Conservation (phyloP, 495 filamentous ascomycete genomes). For the Penicillium antarcticum region DNA sequence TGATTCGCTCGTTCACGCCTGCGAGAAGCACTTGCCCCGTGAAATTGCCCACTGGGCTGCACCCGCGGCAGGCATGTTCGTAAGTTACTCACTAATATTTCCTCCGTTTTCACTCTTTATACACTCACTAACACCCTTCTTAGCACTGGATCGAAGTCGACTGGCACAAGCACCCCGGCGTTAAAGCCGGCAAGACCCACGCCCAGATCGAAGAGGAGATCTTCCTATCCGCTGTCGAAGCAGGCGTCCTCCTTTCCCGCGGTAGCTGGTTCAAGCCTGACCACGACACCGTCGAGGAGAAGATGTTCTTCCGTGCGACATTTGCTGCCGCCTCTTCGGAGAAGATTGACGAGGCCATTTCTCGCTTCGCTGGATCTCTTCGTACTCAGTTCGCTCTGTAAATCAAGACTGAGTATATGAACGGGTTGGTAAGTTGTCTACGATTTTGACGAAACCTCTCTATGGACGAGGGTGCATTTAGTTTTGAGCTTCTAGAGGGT, state of each 20-base stretch:
- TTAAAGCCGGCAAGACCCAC: conserved; percentile 51
- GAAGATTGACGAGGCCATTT: conserved; percentile 75
- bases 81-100: conserved; percentile 42
- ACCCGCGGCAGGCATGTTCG: conserved; percentile 95
- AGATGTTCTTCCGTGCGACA: conserved; percentile 81
- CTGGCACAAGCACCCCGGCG: conserved; percentile 65
- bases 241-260: conserved; percentile 70
- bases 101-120: not conserved
- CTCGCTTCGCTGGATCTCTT: conserved; percentile 69
- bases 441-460: conserved; percentile 4
- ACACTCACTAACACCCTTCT: conserved; percentile 11
- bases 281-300: conserved; percentile 39
- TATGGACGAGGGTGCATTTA: not conserved
- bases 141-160: conserved; percentile 84
- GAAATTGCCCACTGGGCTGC: conserved; percentile 80
- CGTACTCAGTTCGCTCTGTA: conserved; percentile 56
- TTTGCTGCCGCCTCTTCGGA: conserved; percentile 76
- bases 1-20: conserved; percentile 75
- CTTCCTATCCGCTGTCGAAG: conserved; percentile 66
- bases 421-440: not conserved
- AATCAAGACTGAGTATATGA: not conserved
- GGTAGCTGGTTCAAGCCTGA: conserved; percentile 88
- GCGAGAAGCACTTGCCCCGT: conserved; percentile 72
- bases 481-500: not conserved
- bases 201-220: conserved; percentile 80